phyloP scores from a whole-genome alignment of 768 basidiomycete species.

The Hypholoma fasciculare region DNA sequence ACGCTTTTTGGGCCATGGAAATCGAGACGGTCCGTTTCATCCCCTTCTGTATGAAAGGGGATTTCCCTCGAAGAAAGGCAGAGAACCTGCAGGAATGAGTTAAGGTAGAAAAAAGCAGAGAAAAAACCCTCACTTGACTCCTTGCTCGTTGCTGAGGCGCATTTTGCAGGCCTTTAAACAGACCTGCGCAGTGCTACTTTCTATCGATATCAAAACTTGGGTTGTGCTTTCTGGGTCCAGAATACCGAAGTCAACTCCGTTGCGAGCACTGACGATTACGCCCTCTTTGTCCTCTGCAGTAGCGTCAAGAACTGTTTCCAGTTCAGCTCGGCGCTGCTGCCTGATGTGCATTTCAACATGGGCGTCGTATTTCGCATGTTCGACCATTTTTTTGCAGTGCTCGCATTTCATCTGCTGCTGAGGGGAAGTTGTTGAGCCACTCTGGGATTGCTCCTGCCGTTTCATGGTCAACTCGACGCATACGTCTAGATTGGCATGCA shows the following conservation, averaged over 20 bases:
- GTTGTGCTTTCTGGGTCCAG: conserved; percentile 32
- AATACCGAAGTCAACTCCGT: conserved; percentile 49
- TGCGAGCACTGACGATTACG: conserved; percentile 36
- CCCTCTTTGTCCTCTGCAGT: conserved; percentile 50
- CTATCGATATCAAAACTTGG: conserved; percentile 26
- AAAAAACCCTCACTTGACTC: conserved; percentile 20
- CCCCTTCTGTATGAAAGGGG: conserved; percentile 23
- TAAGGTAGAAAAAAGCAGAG: neutral
- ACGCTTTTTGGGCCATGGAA: conserved; percentile 30
- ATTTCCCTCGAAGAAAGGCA: conserved; percentile 29
- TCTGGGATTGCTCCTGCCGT: neutral
- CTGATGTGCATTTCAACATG: conserved; percentile 32
- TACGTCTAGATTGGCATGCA: neutral
- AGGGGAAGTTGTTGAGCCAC: neutral
- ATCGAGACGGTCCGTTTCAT: conserved; percentile 23
- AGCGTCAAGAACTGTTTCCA: conserved; percentile 34
- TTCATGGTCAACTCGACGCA: neutral
- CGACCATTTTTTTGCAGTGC: conserved; percentile 24
- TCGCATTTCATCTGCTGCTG: conserved; percentile 19
- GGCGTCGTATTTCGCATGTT: conserved; percentile 17
- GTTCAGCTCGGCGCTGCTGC: conserved; percentile 25
- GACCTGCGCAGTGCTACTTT: conserved; percentile 22
- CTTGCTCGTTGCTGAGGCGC: conserved; percentile 23
- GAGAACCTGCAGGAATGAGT: conserved; percentile 27
- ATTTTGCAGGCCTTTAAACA: conserved; percentile 22